phyloP scores from a whole-genome alignment of 2,329 filamentous ascomycete species.

The Fusarium tanahbumbuense region DNA sequence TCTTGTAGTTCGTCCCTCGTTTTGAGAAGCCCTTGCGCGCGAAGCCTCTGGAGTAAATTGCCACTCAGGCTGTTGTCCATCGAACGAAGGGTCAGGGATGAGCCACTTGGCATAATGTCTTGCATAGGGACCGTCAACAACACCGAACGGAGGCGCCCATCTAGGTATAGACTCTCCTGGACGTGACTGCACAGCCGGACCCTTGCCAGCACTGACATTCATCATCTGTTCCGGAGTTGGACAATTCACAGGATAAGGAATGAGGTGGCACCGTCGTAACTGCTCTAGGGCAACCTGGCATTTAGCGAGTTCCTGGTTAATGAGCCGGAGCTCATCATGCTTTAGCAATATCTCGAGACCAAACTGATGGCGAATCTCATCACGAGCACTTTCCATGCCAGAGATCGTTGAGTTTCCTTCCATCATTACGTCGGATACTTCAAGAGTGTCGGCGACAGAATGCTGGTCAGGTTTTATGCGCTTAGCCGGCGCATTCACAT shows the following conservation, averaged over 20 bases:
- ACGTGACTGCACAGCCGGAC: conserved; percentile 72
- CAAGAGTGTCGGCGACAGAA: conserved; percentile 40
- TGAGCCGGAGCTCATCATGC: conserved; percentile 92
- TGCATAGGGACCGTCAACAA: conserved; percentile 91
- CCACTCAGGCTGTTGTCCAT: conserved; percentile 69
- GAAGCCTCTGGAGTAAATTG: conserved; percentile 56
- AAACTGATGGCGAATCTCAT: conserved; percentile 86
- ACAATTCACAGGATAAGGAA: conserved; percentile 83
- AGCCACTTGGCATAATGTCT: conserved; percentile 97
- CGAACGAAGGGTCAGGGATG: conserved; percentile 87
- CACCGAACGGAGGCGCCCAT: conserved; percentile 89
- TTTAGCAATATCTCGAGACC: conserved; percentile 92
- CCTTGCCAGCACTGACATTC: conserved; percentile 79
- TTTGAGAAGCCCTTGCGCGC: conserved; percentile 58
- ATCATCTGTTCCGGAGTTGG: conserved; percentile 75
- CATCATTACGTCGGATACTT: conserved; percentile 35
- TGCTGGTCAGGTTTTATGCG: conserved; percentile 55
- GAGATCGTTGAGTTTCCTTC: conserved; percentile 36
- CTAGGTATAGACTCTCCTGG: conserved; percentile 74
- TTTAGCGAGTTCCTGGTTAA: conserved; percentile 96
- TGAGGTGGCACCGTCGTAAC: conserved; percentile 88
- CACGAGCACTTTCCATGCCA: conserved; percentile 68
- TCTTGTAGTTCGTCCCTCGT: conserved; percentile 82
- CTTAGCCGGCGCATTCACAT: conserved; percentile 53
- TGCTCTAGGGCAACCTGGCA: conserved; percentile 95